Conservation (phyloP, 345 rosid species). For the Acer yangbiense region DNA sequence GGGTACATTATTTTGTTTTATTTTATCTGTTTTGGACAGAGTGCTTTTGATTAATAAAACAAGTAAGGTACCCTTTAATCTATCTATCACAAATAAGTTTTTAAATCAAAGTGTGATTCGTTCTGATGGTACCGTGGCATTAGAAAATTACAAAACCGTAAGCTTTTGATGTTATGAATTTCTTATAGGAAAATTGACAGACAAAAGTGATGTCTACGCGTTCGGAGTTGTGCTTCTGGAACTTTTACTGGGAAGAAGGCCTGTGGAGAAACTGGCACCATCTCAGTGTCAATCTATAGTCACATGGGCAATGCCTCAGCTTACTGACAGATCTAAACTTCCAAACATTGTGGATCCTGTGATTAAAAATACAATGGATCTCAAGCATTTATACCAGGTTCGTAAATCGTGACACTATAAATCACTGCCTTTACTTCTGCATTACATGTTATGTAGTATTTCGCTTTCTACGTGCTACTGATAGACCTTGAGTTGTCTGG, state of each 20-base stretch:
- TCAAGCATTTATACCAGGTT: slow-evolving; percentile 94
- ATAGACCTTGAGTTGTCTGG: background rate
- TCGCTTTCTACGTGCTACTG: background rate
- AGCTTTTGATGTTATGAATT: slow-evolving; percentile 3
- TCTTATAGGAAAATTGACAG: slow-evolving; percentile 73
- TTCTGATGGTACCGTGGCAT: background rate
- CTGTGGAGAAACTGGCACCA: slow-evolving; percentile 85
- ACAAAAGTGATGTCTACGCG: slow-evolving; percentile 96
- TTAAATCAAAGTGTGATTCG: background rate
- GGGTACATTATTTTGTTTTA: background rate
- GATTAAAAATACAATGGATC: slow-evolving; percentile 72
- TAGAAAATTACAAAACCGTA: background rate
- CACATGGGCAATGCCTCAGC: slow-evolving; percentile 99
- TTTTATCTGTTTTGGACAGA: slow-evolving; percentile 13
- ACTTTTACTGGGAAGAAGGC: slow-evolving; percentile 81
- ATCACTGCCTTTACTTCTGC: background rate
- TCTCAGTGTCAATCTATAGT: slow-evolving; percentile 91
- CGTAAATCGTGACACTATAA: slow-evolving; percentile 9
- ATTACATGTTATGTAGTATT: background rate
- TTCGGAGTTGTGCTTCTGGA: slow-evolving; percentile 96
- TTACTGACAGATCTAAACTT: slow-evolving; percentile 82
- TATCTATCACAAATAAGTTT: background rate
- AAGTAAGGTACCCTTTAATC: too few species aligned
- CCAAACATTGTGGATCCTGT: slow-evolving; percentile 86
- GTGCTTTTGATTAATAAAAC: background rate